Evolutionary conservation across 2,329 filamentous ascomycete species (phyloP).

Genomic region (Hymenoscyphus infarciens): DNA sequence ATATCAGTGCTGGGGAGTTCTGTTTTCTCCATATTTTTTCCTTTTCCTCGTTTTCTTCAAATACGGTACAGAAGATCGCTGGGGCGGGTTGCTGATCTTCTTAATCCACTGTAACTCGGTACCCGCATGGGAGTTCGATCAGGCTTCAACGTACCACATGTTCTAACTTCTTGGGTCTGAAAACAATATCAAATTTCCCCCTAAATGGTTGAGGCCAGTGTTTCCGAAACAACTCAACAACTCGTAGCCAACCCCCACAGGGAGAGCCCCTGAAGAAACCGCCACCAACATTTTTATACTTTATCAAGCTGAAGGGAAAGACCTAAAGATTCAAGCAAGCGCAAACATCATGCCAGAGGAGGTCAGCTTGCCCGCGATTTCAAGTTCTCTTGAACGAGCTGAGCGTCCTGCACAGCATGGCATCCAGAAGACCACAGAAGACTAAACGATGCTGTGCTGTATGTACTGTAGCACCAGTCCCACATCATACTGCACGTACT

Average conservation of each 20-base stretch:
- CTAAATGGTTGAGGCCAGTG: neutral
- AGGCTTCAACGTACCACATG: neutral
- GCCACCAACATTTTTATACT: neutral
- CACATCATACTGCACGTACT: neutral
- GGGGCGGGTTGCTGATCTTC: neutral
- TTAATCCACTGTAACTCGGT: neutral
- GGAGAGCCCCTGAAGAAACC: neutral
- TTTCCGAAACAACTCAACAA: no score
- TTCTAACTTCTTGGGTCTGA: neutral
- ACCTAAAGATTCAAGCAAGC: neutral
- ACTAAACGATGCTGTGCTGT: neutral
- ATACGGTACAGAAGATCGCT: neutral
- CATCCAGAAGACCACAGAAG: conserved; percentile 1
- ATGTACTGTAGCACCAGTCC: neutral
- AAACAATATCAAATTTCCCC: neutral
- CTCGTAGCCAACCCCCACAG: no score
- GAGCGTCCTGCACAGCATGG: neutral
- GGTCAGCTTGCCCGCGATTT: neutral
- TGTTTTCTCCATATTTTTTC: no score
- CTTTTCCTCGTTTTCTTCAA: neutral
- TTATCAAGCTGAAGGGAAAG: no score
- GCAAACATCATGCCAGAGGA: neutral
- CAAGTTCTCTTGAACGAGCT: neutral
- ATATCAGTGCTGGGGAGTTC: no score
- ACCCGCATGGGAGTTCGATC: neutral